These are phyloP conservation scores for Knoxia roxburghii DNA, from an alignment of 257 asterid species.

Conservation along the genomic window DNA sequence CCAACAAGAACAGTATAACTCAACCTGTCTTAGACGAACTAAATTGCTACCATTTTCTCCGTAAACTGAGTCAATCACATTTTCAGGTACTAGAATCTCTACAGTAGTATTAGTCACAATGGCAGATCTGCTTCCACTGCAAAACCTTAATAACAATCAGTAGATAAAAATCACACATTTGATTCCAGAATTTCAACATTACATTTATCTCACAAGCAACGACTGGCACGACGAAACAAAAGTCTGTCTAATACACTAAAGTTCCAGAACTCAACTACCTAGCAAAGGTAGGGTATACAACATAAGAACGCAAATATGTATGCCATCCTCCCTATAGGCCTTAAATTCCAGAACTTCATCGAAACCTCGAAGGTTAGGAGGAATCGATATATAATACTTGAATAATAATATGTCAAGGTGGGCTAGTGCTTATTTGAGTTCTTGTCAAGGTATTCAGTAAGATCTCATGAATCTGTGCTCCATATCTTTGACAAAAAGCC, in stretches of 20 bases:
- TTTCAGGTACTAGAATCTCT: conserved; percentile 55
- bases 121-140: conserved; percentile 50
- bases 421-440: too few species aligned
- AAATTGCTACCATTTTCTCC: conserved; percentile 64
- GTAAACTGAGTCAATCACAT: conserved; percentile 41
- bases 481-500: too few species aligned
- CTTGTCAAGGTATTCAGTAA: too few species aligned
- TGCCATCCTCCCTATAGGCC: background rate
- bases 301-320: too few species aligned
- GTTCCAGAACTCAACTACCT: background rate
- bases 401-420: background rate
- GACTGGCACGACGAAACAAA: background rate
- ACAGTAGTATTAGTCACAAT: conserved; percentile 49
- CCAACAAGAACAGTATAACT: background rate
- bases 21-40: conserved; percentile 62
- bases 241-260: background rate
- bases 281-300: background rate
- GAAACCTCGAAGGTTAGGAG: background rate
- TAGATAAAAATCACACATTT: background rate
- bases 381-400: background rate
- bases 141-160: conserved; percentile 3
- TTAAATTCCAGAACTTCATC: background rate
- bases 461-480: too few species aligned
- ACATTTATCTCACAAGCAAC: background rate
- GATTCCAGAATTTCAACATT: background rate